A percentile compares a stretch with the other conserved stretches of the same genome.
These are phyloP conservation scores for Arachis hypogaea DNA, from an alignment of 306 rosid genomes.

Conservation along the genomic window DNA sequence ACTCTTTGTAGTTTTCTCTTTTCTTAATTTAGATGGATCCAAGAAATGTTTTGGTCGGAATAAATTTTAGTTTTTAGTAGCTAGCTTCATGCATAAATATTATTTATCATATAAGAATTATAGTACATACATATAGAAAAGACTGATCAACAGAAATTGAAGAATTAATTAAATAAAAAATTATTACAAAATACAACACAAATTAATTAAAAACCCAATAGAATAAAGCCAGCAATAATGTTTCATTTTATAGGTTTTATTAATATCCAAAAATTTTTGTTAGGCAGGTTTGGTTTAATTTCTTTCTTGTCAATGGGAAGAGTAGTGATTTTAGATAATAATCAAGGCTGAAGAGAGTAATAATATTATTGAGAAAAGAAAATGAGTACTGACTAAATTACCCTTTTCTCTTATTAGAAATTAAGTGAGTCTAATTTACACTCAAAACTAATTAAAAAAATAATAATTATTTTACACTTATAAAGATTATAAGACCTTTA, in stretches of 20 bases:
- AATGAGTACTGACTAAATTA: too few species aligned
- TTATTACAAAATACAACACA: background rate
- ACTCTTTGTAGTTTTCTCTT: conserved; percentile 6
- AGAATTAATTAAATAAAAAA: background rate
- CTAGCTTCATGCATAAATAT: background rate
- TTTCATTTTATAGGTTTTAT: too few species aligned
- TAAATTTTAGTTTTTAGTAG: background rate
- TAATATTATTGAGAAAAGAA: too few species aligned
- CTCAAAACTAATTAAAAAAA: too few species aligned
- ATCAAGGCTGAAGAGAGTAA: too few species aligned
- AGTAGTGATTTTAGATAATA: too few species aligned
- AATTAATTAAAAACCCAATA: background rate
- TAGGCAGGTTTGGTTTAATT: background rate
- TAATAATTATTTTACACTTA: too few species aligned
- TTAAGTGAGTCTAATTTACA: too few species aligned
- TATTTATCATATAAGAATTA: background rate
- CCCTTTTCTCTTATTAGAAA: too few species aligned
- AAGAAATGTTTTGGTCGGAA: background rate
- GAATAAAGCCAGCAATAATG: background rate
- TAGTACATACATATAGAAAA: too few species aligned
- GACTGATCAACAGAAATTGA: background rate
- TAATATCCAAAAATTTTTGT: background rate
- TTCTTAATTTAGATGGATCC: background rate
- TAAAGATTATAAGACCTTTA: too few species aligned
- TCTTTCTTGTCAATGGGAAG: too few species aligned